Conservation (phyloP, 1,284 basidiomycete species). For the Agaricales sp. region DNA sequence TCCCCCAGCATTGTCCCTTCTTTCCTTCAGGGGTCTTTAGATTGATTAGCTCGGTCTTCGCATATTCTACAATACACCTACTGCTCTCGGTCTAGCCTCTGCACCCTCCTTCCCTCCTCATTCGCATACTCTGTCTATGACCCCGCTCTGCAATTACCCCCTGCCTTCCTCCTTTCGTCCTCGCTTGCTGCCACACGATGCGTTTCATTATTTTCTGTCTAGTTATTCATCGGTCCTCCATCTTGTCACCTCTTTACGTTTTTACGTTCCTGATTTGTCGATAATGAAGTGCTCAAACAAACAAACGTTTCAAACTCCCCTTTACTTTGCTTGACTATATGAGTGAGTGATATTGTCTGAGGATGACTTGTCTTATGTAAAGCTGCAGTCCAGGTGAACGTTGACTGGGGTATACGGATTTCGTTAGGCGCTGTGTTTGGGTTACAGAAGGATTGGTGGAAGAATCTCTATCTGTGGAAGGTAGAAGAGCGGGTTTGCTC, state of each 20-base stretch:
- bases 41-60: background rate
- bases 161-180: background rate
- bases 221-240: background rate
- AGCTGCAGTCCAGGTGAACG: too few species aligned
- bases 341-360: too few species aligned
- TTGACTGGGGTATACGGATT: too few species aligned
- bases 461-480: too few species aligned
- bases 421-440: too few species aligned
- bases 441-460: too few species aligned
- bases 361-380: too few species aligned
- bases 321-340: too few species aligned
- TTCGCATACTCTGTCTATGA: background rate
- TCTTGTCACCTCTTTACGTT: background rate
- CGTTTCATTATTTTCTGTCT: background rate
- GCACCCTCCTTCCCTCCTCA: background rate
- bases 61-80: background rate
- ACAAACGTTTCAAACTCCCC: too few species aligned
- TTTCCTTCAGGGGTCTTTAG: conserved; percentile 6
- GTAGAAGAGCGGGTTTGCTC: too few species aligned
- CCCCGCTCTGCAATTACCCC: too few species aligned
- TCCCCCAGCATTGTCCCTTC: conserved; percentile 1
- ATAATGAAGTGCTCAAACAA: background rate
- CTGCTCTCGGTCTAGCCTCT: background rate
- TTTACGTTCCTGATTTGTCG: background rate
- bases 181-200: background rate